These are phyloP conservation scores for Chenopodium berlandieri DNA, from an alignment of 148 eudicot species.

Conservation along the genomic window DNA sequence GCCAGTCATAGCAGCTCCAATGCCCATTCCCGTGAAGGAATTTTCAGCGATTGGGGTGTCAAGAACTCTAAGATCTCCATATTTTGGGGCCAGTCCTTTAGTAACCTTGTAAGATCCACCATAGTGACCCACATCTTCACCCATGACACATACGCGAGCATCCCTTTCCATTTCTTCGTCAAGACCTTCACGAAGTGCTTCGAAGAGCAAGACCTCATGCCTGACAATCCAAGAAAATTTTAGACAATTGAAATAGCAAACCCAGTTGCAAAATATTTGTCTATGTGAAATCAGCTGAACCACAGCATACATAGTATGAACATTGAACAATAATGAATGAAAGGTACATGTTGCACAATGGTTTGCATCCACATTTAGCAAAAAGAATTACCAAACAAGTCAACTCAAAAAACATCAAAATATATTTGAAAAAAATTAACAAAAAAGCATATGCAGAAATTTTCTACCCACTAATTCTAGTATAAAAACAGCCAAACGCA, in stretches of 20 bases:
- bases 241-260: neutral
- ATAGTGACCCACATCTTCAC: conserved; percentile 91
- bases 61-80: conserved; percentile 78
- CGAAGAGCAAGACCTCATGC: conserved; percentile 79
- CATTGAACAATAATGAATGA: neutral
- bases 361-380: no score
- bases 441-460: no score
- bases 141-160: conserved; percentile 64
- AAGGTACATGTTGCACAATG: no score
- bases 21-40: conserved; percentile 87
- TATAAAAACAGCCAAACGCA: no score
- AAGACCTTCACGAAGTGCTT: conserved; percentile 86
- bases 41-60: conserved; percentile 95
- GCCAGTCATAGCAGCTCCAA: conserved; percentile 95
- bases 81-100: conserved; percentile 65
- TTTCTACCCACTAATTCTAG: no score
- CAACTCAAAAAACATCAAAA: no score
- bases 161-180: conserved; percentile 94
- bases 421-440: no score
- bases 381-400: no score
- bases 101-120: conserved; percentile 90
- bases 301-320: neutral
- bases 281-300: neutral
- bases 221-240: conserved; percentile 29
- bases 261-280: neutral